Evolutionary conservation across 306 rosid species (phyloP).

Genomic region (Trichosanthes truncata): DNA sequence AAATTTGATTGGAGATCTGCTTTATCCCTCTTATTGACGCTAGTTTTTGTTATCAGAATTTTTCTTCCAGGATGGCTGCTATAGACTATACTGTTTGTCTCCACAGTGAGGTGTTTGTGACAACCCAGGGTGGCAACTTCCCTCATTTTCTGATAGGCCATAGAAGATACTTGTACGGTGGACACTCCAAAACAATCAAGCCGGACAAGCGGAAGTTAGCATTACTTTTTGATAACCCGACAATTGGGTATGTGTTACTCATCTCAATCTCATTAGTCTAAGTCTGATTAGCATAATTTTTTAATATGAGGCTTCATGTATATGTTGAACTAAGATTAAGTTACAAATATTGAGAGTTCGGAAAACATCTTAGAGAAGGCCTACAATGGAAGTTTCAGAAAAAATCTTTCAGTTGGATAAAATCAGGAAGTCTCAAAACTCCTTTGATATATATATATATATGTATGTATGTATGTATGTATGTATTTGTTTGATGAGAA

Average conservation of each 20-base stretch:
- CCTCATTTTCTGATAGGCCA: conserved; percentile 97
- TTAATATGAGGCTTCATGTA: neutral
- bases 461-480: neutral
- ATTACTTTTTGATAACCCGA: conserved; percentile 72
- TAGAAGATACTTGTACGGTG: conserved; percentile 86
- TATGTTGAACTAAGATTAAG: neutral
- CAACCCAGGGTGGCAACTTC: conserved; percentile 98
- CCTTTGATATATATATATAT: neutral
- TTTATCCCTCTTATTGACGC: conserved; percentile 28
- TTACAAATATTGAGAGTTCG: neutral
- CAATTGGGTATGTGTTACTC: conserved; percentile 52
- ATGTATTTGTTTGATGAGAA: neutral
- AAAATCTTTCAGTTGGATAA: neutral
- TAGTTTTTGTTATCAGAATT: conserved; percentile 49
- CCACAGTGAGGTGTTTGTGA: conserved; percentile 96
- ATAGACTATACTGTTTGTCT: conserved; percentile 97
- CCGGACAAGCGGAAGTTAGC: conserved; percentile 97
- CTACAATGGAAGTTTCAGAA: neutral
- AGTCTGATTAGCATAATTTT: neutral
- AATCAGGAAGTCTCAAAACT: neutral
- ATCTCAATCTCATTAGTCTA: conserved; percentile 1
- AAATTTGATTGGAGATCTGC: neutral
- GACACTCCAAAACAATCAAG: conserved; percentile 89
- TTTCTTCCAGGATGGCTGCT: conserved; percentile 99
- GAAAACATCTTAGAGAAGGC: neutral